phyloP scores from a whole-genome alignment of 1,284 basidiomycete species.

The Spongiforma sp. region DNA sequence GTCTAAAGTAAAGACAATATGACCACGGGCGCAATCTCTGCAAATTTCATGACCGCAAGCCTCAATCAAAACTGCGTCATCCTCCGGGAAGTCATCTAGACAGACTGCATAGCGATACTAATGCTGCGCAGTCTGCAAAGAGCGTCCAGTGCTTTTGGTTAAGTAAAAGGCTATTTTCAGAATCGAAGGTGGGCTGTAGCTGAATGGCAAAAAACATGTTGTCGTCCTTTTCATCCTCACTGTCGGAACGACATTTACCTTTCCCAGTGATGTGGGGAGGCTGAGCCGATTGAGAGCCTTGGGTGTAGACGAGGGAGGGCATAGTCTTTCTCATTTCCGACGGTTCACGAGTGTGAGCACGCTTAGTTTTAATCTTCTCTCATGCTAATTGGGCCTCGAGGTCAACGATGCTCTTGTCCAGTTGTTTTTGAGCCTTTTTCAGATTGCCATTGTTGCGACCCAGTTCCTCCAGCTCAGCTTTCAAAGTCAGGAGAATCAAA shows the following conservation, averaged over 20 bases:
- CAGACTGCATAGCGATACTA: slow-evolving; percentile 64
- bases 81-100: slow-evolving; percentile 53
- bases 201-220: slow-evolving; percentile 35
- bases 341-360: slow-evolving; percentile 5
- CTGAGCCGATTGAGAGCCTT: background rate
- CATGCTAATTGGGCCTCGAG: slow-evolving; percentile 32
- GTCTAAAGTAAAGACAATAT: slow-evolving; percentile 36
- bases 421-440: slow-evolving; percentile 33
- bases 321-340: background rate
- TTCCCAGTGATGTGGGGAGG: background rate
- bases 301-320: background rate
- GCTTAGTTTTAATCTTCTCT: slow-evolving; percentile 13
- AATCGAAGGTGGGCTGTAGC: slow-evolving; percentile 51
- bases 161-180: slow-evolving; percentile 47
- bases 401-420: slow-evolving; percentile 38
- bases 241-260: background rate
- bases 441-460: slow-evolving; percentile 39
- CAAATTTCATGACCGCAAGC: slow-evolving; percentile 61
- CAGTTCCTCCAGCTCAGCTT: slow-evolving; percentile 46
- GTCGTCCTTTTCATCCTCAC: slow-evolving; percentile 17
- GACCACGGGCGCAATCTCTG: slow-evolving; percentile 53
- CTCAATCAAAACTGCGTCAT: slow-evolving; percentile 50
- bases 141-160: slow-evolving; percentile 44
- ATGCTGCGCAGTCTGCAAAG: slow-evolving; percentile 23
- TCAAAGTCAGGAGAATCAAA: slow-evolving; percentile 47